Conservation (phyloP, 108 stramenopile genomes). For the Cylindrotheca fusiformis region DNA sequence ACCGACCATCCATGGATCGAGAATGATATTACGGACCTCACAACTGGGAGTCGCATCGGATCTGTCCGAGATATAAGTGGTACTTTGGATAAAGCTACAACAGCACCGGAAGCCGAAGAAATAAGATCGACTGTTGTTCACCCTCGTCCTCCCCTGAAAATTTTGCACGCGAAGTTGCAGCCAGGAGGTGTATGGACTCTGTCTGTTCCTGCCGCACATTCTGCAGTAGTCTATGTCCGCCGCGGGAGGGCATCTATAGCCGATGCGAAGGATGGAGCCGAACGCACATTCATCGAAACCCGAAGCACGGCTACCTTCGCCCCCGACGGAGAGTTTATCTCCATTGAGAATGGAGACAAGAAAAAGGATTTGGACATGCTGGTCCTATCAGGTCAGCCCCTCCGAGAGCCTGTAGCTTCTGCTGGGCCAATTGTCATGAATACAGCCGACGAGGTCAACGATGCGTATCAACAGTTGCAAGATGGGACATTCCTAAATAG, state of each 20-base stretch:
- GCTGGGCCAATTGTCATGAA: constrained; percentile 86
- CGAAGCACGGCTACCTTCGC: neutral
- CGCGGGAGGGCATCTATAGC: neutral
- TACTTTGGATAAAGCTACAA: neutral
- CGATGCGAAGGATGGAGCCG: neutral
- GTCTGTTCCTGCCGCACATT: neutral
- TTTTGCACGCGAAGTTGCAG: neutral
- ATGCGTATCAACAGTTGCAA: constrained; percentile 38
- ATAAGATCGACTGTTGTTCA: neutral
- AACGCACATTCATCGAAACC: neutral
- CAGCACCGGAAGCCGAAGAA: neutral
- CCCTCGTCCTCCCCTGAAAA: neutral
- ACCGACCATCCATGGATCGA: neutral
- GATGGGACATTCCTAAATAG: neutral
- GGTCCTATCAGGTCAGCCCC: constrained; percentile 55
- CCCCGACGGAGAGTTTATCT: neutral
- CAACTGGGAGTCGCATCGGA: neutral
- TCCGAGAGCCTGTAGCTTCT: constrained; percentile 64
- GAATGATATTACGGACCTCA: neutral
- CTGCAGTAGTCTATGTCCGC: neutral
- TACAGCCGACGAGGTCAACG: constrained; percentile 45
- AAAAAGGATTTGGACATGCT: constrained; percentile 57
- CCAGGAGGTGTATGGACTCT: neutral
- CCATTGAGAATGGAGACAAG: constrained; percentile 12
- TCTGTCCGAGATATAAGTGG: neutral